Conservation (phyloP, 257 asterid genomes). For the Avicennia marina region DNA sequence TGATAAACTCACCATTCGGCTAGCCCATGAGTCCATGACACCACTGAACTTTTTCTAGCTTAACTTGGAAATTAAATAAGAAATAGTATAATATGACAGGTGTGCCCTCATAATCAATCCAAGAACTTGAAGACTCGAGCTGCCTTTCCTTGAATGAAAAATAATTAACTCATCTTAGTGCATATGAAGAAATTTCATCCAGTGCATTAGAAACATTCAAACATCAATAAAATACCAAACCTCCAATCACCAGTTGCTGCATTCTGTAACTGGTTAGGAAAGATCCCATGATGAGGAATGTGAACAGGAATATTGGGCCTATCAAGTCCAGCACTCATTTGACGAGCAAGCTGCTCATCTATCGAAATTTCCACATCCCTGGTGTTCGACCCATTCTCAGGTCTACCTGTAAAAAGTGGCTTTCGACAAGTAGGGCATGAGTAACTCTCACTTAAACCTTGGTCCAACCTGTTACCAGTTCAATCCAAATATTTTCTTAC, state of each 20-base stretch:
- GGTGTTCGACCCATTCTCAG: slow-evolving; percentile 38
- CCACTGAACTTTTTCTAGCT: too few relatives aligned
- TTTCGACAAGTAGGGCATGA: slow-evolving; percentile 98
- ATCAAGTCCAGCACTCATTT: slow-evolving; percentile 68
- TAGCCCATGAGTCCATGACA: too few relatives aligned
- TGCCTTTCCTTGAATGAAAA: too few relatives aligned
- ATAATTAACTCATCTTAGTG: too few relatives aligned
- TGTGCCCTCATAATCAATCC: too few relatives aligned
- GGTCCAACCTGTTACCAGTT: slow-evolving; percentile 73
- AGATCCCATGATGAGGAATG: slow-evolving; percentile 45
- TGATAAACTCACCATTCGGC: too few relatives aligned
- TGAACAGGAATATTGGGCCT: slow-evolving; percentile 70
- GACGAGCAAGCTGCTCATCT: slow-evolving; percentile 93
- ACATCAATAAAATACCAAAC: too few relatives aligned
- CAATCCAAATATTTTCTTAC: slow-evolving; percentile 6
- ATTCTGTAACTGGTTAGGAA: slow-evolving; percentile 58
- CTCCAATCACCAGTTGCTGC: slow-evolving; percentile 59
- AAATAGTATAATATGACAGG: too few relatives aligned
- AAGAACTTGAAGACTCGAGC: too few relatives aligned
- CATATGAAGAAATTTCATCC: too few relatives aligned
- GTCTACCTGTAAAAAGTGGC: slow-evolving; percentile 66
- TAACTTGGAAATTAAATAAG: too few relatives aligned
- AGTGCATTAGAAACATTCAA: too few relatives aligned
- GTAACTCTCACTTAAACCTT: slow-evolving; percentile 75
- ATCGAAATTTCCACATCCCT: slow-evolving; percentile 56